These are phyloP conservation scores for Diaporthe vexans DNA, from an alignment of 2,329 filamentous ascomycete genomes.

Conservation along the genomic window DNA sequence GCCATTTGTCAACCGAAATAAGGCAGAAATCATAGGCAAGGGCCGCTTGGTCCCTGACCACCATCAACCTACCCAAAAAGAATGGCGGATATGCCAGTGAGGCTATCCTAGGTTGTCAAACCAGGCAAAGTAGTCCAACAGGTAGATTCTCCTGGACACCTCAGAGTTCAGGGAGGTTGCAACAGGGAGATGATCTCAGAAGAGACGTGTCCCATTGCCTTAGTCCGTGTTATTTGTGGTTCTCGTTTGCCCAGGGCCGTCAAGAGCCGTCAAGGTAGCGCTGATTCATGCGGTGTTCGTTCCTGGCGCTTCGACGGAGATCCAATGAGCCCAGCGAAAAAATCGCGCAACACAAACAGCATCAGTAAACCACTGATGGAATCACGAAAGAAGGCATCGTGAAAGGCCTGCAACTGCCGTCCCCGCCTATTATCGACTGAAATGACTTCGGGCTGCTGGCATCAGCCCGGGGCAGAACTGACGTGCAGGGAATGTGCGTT, in stretches of 20 bases:
- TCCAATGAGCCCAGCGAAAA: not conserved
- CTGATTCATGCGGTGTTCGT: slow-evolving; percentile 4
- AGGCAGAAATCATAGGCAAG: not conserved
- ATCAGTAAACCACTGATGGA: not conserved
- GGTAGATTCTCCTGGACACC: not conserved
- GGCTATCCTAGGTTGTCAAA: not conserved
- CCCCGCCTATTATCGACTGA: not conserved
- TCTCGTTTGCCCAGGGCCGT: not conserved
- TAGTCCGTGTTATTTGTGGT: not conserved
- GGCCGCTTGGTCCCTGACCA: not conserved
- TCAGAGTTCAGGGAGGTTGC: not conserved
- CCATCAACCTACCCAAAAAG: not conserved
- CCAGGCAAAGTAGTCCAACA: not conserved
- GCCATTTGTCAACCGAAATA: not conserved
- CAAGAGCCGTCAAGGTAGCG: not conserved
- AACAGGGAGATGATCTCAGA: not conserved
- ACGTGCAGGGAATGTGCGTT: not conserved
- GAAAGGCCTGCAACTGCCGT: not conserved
- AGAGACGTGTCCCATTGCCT: not conserved
- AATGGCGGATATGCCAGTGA: not conserved
- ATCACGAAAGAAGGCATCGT: not conserved
- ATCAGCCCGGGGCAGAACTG: slow-evolving; percentile 20
- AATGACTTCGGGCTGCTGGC: slow-evolving; percentile 17
- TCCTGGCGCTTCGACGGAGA: slow-evolving; percentile 1
- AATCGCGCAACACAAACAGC: slow-evolving; percentile 5